Evolutionary conservation across 2,329 filamentous ascomycete species (phyloP).

Genomic region (Proliferodiscus dingleyae): DNA sequence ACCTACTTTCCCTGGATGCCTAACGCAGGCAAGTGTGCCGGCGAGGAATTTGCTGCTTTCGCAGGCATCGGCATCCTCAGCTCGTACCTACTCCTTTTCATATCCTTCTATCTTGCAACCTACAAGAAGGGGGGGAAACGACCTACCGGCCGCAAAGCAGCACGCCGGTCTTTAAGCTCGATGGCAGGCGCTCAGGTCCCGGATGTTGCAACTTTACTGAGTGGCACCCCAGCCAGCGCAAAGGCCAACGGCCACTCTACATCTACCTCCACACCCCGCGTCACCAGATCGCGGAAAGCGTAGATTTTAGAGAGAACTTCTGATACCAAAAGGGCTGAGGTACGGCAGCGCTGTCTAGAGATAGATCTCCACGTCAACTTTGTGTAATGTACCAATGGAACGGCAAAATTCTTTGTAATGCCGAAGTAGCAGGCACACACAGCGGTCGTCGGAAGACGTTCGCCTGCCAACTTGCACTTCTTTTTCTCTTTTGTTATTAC

Average conservation of each 20-base stretch:
- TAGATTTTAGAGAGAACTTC: no score
- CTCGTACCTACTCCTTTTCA: conserved; percentile 96
- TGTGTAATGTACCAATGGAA: conserved; percentile 23
- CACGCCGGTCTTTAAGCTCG: conserved; percentile 40
- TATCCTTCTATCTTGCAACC: conserved; percentile 96
- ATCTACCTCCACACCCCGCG: conserved; percentile 29
- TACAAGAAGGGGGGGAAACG: conserved; percentile 84
- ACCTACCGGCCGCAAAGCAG: conserved; percentile 75
- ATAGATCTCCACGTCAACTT: no score
- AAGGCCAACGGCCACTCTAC: conserved; percentile 46
- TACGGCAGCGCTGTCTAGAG: conserved; percentile 19
- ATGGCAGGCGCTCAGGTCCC: conserved; percentile 27
- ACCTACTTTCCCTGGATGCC: conserved; percentile 84
- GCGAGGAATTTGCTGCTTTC: conserved; percentile 95
- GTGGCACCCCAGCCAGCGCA: conserved; percentile 43
- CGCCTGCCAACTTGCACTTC: not conserved
- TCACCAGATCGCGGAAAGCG: conserved; percentile 33
- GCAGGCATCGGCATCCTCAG: conserved; percentile 86
- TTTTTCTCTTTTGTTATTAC: conserved; percentile 12
- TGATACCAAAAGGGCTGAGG: no score
- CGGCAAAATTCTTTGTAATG: conserved; percentile 6
- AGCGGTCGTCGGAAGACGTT: conserved; percentile 18
- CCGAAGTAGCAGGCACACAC: conserved; percentile 1
- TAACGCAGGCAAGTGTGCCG: conserved; percentile 79
- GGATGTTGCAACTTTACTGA: conserved; percentile 29